Conservation (phyloP, 164 flowering plant species). For the Vitis labrusca region DNA sequence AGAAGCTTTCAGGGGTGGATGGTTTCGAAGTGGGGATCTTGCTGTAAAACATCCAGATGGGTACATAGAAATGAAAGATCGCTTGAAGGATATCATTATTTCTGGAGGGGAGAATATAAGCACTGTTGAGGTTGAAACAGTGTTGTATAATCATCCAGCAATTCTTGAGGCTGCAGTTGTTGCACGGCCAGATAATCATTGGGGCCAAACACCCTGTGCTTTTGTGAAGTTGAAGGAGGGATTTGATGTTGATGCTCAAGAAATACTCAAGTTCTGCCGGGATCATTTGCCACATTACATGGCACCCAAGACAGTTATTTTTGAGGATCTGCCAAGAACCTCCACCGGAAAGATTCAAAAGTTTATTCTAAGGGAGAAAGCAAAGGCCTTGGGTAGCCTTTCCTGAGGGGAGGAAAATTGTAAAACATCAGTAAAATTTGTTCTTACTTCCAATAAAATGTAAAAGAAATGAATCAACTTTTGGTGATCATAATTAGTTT, state of each 20-base stretch:
- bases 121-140: conserved; percentile 63
- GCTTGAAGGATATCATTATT: conserved; percentile 46
- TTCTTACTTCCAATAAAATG: too few relatives aligned
- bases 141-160: conserved; percentile 48
- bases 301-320: conserved; percentile 52
- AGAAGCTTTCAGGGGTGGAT: conserved; percentile 59
- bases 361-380: conserved; percentile 52
- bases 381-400: conserved; percentile 20
- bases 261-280: conserved; percentile 49
- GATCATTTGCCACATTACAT: conserved; percentile 46
- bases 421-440: too few relatives aligned
- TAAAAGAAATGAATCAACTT: too few relatives aligned
- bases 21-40: conserved; percentile 64
- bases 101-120: conserved; percentile 48
- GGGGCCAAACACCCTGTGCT: conserved; percentile 52
- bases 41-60: conserved; percentile 55
- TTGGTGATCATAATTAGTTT: too few relatives aligned
- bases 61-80: conserved; percentile 54
- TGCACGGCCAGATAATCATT: conserved; percentile 35
- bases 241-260: conserved; percentile 21
- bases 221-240: conserved; percentile 63
- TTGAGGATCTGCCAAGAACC: conserved; percentile 56
- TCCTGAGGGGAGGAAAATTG: too few relatives aligned
- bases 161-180: conserved; percentile 61
- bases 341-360: conserved; percentile 73